Base-by-base conservation (phyloP, 805 yeast genomes). In the Tetrapisispora namnaoensis region DNA sequence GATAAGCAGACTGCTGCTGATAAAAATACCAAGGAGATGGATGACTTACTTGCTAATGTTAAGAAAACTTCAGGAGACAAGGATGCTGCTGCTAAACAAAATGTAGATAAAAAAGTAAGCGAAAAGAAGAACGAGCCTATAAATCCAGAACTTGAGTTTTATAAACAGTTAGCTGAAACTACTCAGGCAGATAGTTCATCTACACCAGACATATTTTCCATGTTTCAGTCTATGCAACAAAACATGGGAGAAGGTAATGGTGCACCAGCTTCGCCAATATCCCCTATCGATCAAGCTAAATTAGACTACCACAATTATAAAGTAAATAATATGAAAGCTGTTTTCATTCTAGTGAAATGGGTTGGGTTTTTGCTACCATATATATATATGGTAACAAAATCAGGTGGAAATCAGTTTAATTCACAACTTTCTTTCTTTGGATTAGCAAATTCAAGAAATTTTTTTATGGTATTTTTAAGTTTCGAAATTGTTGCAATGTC, bases 401-500 rank as follows among this genome's bases (percentile, higher is more conserved):
- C 17, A n/a, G 55, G 57, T 39, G 51, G 54, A 4, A 41, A 37
- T 4, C 53, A 10, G 37, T 20, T 16, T 42, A 51, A 46, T 18
- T 45, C 9, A 4, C 37, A 17, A 18, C 7, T 52, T 53, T 34
- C 28, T 27, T 20, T 37, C 32, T 24, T 30, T 50, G 9, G n/a
- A n/a, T 44, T 60, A 10, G 35, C 52, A 8, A 53, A 59, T 37
- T 61, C 63, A 41, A 55, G 63, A 16, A 62, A 65, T 36, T 66
- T 66, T 51, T 65, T 65, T 48, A 58, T 62, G 53, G 53, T 66
- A 5, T 65, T 66, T 51, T 55, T 66, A 5, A 54, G 66, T 7
- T 56, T 66, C 45, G 70, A 66, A 51, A 58, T 66, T 22, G 59
- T 63, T 13, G 62, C 66, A 11, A 57, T 63, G 20, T 65, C 69